These are phyloP conservation scores for grape (Vitis vinifera) DNA, from an alignment of 164 flowering plant species.

Conservation along the genomic window ASM3070453v1 NC_081820.1:27251501-27252000, in stretches of 20 bases:
- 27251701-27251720: constrained; percentile 57
- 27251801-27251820: background rate
- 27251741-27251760: constrained; percentile 76
- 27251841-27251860: too few species aligned
- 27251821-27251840: background rate
- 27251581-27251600: too few species aligned
- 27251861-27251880: background rate
- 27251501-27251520: too few species aligned
- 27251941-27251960: background rate
- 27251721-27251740: constrained; percentile 78
- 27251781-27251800: constrained; percentile 10
- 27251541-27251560: too few species aligned
- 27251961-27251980: background rate
- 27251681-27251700: constrained; percentile 30
- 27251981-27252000: too few species aligned
- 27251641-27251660: constrained; percentile 23
- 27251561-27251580: background rate
- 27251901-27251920: background rate
- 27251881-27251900: too few species aligned
- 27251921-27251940: background rate
- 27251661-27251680: constrained; percentile 14
- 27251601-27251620: background rate
- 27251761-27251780: constrained; percentile 82
- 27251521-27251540: too few species aligned
- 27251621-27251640: constrained; percentile 5